These are phyloP conservation scores for Cladosporium sp. DNA, from an alignment of 2,329 filamentous ascomycete genomes.

Conservation along the genomic window DNA sequence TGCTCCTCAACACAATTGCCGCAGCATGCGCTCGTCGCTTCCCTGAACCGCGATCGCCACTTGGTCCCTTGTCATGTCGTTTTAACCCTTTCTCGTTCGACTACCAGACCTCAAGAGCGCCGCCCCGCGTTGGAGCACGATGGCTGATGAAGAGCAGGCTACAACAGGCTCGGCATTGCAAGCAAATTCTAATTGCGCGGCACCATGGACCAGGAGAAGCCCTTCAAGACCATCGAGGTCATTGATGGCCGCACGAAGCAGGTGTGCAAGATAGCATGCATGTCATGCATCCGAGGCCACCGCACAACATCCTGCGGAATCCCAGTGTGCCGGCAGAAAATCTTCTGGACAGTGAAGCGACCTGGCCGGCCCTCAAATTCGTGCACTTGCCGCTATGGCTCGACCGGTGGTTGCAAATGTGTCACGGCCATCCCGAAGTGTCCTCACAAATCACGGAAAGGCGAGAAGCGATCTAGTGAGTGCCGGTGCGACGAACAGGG, in stretches of 20 bases:
- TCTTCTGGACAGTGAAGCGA: conserved; percentile 34
- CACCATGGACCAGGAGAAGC: conserved; percentile 28
- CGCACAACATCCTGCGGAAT: conserved; percentile 33
- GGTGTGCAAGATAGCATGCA: conserved; percentile 32
- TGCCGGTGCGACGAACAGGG: conserved; percentile 33
- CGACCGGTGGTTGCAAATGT: conserved; percentile 31
- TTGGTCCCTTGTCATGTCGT: conserved; percentile 12
- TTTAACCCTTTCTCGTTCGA: not conserved
- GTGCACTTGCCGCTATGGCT: conserved; percentile 31
- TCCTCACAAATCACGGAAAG: conserved; percentile 32
- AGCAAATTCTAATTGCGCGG: not conserved
- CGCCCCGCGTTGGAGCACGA: not conserved
- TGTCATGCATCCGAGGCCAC: conserved; percentile 34
- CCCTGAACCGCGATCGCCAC: not conserved
- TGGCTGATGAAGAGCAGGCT: conserved; percentile 14
- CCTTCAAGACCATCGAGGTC: conserved; percentile 34
- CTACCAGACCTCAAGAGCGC: not conserved
- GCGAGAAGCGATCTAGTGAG: conserved; percentile 30
- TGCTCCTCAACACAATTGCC: not conserved
- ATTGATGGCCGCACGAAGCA: conserved; percentile 29
- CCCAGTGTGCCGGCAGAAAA: conserved; percentile 31
- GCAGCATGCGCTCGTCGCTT: not conserved
- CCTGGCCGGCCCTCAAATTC: conserved; percentile 32
- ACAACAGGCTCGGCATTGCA: conserved; percentile 5
- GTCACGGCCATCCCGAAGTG: conserved; percentile 29